Evolutionary conservation across 768 basidiomycete species (phyloP), one percentile per base, ranked within the genome.

Genomic region (Pisolithus microcarpus): DNA sequence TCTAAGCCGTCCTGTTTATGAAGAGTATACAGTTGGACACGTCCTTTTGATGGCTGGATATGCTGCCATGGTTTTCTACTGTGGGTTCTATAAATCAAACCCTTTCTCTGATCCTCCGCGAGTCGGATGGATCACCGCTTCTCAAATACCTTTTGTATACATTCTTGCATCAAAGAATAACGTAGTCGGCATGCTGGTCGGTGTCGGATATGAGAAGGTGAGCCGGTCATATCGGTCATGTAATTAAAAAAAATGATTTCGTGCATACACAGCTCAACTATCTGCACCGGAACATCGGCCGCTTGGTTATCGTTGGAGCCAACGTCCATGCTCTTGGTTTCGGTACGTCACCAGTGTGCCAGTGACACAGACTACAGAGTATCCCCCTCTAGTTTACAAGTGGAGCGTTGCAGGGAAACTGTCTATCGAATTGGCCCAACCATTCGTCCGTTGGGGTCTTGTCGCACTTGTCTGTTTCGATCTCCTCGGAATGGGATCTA

Each of bases 81-180:
- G 72, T 13, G 69, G 72, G 0, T 73, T 84, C 48, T 76, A 74
- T 61, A 63, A 67, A 38, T 77, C 80, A 1, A 74, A 65, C 34
- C 70, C 77, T 7, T 80, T 85, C 61, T 68, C 34, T 65, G 7
- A 78, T 54, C 67, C 75, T 9, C 52, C 65, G 1, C 77, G 82
- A 3, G 61, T 70, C 4, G 84, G 77, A 1, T 81, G 70, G 69
- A 65, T 87, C 5, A 70, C 78, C 10, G 64, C 74, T n/a, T 76
- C 81, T 4, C 85, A 87, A 52, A 54, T 87, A 18, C 87, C 85
- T 0, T 70, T 85, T 46, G 72, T 84, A 19, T 75, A 83, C 60
- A 73, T 75, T 1, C 72, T 88, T 28, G 80, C 79, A 8, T 75
- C 78, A 45, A 90, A 91, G 72, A 87, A 87, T 63, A 86, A 78